A percentile compares a stretch with the other conserved stretches of the same genome.
These are phyloP conservation scores for Fonsecaea pedrosoi DNA, from an alignment of 2,329 filamentous ascomycete species.

Conservation along the genomic window DNA sequence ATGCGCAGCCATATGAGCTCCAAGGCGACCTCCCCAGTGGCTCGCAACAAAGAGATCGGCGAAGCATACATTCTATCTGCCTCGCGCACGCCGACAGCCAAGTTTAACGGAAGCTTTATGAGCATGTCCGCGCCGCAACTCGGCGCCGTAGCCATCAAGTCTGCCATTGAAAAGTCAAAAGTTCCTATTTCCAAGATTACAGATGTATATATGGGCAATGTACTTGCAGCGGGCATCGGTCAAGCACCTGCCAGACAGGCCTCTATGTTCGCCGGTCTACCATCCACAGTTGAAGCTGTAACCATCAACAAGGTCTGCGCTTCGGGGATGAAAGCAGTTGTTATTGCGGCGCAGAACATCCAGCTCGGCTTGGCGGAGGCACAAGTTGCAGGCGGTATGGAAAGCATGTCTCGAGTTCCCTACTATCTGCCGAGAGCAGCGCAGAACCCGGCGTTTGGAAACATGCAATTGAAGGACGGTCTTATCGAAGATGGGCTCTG, in stretches of 20 bases:
- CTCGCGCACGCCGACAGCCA: conserved; percentile 85
- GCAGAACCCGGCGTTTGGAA: conserved; percentile 81
- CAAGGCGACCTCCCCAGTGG: conserved; percentile 45
- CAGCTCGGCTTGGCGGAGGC: conserved; percentile 88
- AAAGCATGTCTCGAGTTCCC: conserved; percentile 94
- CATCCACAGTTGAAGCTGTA: conserved; percentile 79
- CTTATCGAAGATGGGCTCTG: conserved; percentile 93
- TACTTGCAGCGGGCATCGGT: conserved; percentile 80
- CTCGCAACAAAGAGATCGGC: conserved; percentile 70
- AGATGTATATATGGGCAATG: conserved; percentile 97
- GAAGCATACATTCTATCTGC: conserved; percentile 95
- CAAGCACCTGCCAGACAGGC: conserved; percentile 94
- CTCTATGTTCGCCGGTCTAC: conserved; percentile 82
- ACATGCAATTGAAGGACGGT: conserved; percentile 87
- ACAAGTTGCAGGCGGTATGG: conserved; percentile 93
- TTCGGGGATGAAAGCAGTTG: conserved; percentile 90
- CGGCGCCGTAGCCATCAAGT: conserved; percentile 88
- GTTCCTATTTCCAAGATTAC: conserved; percentile 81
- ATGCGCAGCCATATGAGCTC: conserved; percentile 60
- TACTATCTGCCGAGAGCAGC: conserved; percentile 88
- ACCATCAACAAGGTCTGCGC: conserved; percentile 99
- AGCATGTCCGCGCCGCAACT: conserved; percentile 85
- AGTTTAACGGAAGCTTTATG: conserved; percentile 91
- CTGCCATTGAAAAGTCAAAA: conserved; percentile 83
- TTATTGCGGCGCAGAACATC: conserved; percentile 89